Evolutionary conservation across 305 asterid species (phyloP).

Genomic region (Solanum chacoense): DNA sequence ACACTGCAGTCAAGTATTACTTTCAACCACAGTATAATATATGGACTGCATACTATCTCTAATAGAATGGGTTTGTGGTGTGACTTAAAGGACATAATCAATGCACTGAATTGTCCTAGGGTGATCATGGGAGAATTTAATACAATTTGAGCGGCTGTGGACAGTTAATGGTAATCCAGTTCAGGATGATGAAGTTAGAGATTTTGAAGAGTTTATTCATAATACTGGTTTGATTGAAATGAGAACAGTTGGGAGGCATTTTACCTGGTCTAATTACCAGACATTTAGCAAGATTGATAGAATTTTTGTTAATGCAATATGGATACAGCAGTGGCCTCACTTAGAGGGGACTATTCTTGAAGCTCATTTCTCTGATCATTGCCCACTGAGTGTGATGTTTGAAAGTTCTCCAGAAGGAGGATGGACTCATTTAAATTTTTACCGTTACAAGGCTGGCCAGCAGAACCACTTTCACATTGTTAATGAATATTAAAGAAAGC

Average conservation of each 20-base stretch:
- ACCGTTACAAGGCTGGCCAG: not conserved
- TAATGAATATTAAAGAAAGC: not conserved
- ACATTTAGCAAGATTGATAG: not conserved
- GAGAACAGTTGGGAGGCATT: not conserved
- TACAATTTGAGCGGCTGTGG: not conserved
- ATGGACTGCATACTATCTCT: not conserved
- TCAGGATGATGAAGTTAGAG: not conserved
- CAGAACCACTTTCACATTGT: not conserved
- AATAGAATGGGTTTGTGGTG: not conserved
- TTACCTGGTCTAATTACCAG: not conserved
- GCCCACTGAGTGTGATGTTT: not conserved
- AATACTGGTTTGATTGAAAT: not conserved
- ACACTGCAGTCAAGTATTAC: not conserved
- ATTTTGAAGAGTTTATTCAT: not conserved
- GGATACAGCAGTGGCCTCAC: not conserved
- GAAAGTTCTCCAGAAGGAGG: not conserved
- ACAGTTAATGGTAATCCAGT: not conserved
- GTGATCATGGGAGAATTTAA: not conserved
- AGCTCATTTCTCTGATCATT: not conserved
- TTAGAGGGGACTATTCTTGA: not conserved
- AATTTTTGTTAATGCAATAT: not conserved
- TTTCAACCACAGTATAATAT: not conserved
- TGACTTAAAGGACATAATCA: not conserved
- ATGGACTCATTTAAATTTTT: not conserved
- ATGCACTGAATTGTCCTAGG: not conserved